phyloP scores from a whole-genome alignment of 768 basidiomycete genomes.

The Hortiboletus flavorubellus region DNA sequence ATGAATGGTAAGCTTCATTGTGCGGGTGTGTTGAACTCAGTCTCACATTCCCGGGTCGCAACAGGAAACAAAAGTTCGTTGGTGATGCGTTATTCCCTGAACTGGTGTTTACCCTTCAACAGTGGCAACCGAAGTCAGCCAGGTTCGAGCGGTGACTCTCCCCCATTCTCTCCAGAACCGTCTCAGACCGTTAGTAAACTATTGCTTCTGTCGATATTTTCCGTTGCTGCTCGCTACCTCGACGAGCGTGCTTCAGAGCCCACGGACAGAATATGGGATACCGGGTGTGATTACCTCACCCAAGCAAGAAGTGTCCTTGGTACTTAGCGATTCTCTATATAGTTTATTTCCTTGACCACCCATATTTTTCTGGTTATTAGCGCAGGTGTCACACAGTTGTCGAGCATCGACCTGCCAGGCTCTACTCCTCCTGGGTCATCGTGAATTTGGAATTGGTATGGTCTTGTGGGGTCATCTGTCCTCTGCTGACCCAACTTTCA shows the following conservation, averaged over 20 bases:
- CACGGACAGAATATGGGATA: conserved; percentile 65
- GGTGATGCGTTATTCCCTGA: not conserved
- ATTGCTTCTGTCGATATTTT: conserved; percentile 75
- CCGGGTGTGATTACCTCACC: conserved; percentile 60
- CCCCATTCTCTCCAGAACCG: conserved; percentile 37
- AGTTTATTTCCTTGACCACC: not conserved
- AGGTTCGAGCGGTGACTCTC: conserved; percentile 8
- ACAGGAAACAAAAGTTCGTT: conserved; percentile 30
- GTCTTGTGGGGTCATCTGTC: not conserved
- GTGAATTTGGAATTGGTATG: conserved; percentile 82
- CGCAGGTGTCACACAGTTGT: conserved; percentile 61
- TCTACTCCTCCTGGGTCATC: conserved; percentile 71
- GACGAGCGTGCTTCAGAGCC: conserved; percentile 44
- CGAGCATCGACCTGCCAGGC: conserved; percentile 79
- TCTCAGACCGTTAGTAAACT: conserved; percentile 66
- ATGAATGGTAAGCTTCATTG: conserved; percentile 40
- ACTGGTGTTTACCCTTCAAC: conserved; percentile 22
- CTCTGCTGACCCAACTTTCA: conserved; percentile 20
- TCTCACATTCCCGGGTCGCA: not conserved
- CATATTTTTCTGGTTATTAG: conserved; percentile 32
- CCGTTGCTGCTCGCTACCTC: conserved; percentile 74
- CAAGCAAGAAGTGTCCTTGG: conserved; percentile 63
- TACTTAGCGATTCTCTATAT: conserved; percentile 29
- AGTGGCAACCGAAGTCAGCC: conserved; percentile 37
- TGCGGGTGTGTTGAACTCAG: not conserved